Conservation (phyloP, 805 yeast species). For the Monosporozyma servazzii region DNA sequence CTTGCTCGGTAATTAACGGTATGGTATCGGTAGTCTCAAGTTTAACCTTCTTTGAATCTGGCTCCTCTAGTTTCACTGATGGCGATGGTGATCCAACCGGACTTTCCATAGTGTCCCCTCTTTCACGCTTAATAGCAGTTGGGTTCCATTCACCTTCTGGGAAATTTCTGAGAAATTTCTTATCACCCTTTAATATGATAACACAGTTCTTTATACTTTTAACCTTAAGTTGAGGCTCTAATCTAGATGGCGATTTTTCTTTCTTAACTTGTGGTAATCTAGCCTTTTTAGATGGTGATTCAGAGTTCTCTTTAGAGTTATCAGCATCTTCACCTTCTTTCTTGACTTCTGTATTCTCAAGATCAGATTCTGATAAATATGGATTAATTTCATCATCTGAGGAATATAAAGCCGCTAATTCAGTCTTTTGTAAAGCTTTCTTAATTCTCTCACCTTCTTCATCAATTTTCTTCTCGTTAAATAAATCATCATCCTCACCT, state of each 20-base stretch:
- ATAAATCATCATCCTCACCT: constrained; percentile 62
- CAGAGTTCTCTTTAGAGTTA: constrained; percentile 18
- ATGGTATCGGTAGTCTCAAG: constrained; percentile 23
- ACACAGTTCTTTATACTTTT: constrained; percentile 43
- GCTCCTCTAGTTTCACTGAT: constrained; percentile 2
- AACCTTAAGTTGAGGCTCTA: constrained; percentile 32
- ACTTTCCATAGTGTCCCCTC: constrained; percentile 5
- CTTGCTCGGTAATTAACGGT: constrained; percentile 53
- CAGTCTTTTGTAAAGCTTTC: constrained; percentile 75
- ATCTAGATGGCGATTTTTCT: constrained; percentile 3
- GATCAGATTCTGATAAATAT: constrained; percentile 62
- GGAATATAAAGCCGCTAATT: constrained; percentile 63
- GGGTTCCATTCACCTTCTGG: constrained; percentile 87
- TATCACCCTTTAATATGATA: constrained; percentile 57
- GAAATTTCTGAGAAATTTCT: constrained; percentile 50
- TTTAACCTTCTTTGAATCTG: constrained; percentile 33
- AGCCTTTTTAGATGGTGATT: constrained; percentile 21
- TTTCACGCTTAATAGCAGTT: constrained; percentile 29
- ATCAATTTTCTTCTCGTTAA: constrained; percentile 70
- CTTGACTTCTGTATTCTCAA: constrained; percentile 43
- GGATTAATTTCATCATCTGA: constrained; percentile 87
- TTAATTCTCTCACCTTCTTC: constrained; percentile 83
- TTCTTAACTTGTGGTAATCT: constrained; percentile 9
- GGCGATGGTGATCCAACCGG: neutral
- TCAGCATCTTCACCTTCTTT: constrained; percentile 33